Evolutionary conservation across 2,329 filamentous ascomycete genomes (phyloP).

Genomic region (Niveomyces coronatus): DNA sequence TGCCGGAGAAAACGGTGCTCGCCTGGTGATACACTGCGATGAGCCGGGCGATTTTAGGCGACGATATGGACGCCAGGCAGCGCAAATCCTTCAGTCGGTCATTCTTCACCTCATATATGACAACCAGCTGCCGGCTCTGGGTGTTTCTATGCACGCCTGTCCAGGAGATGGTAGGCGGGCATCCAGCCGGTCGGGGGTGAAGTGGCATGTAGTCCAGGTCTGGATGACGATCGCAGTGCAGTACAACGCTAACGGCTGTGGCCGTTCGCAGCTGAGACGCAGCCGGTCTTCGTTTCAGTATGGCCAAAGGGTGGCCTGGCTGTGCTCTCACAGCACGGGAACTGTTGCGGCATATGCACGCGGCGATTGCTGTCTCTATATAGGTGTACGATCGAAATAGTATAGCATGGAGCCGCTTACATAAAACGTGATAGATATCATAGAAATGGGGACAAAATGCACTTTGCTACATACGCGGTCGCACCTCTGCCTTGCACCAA

Average conservation of each 20-base stretch:
- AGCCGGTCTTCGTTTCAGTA: neutral
- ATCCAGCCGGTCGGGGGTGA: neutral
- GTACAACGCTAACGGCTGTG: neutral
- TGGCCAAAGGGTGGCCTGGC: too few relatives aligned
- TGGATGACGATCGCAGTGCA: neutral
- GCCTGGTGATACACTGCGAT: neutral
- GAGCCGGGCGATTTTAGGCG: neutral
- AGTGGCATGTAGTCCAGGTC: neutral
- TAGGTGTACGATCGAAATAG: too few relatives aligned
- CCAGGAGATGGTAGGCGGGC: neutral
- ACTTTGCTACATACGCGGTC: too few relatives aligned
- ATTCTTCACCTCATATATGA: neutral
- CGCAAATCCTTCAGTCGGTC: neutral
- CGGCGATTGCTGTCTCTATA: too few relatives aligned
- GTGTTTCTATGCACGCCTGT: neutral
- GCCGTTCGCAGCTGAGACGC: neutral
- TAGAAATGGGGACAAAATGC: too few relatives aligned
- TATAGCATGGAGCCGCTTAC: too few relatives aligned
- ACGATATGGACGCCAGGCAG: neutral
- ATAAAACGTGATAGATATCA: too few relatives aligned
- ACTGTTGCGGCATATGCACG: too few relatives aligned
- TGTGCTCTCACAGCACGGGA: too few relatives aligned
- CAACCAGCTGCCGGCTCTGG: neutral
- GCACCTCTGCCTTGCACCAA: too few relatives aligned
- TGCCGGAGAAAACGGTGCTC: too few relatives aligned